Percentiles rank a stretch among this genome's conserved stretches.
Conservation (phyloP, 257 asterid species). For the Solanum pinnatisectum region DNA sequence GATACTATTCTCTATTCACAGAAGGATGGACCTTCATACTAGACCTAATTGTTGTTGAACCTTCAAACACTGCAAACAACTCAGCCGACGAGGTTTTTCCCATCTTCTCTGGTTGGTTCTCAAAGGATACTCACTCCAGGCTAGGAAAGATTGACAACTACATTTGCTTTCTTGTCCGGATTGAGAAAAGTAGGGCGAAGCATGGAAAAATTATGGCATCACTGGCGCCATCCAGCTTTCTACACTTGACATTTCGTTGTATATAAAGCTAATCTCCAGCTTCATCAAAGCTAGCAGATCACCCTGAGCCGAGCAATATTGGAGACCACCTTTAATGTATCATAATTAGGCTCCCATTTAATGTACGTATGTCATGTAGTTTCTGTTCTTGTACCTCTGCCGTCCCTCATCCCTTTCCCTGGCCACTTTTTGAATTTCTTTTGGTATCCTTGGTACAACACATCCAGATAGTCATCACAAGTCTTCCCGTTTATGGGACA, state of each 20-base stretch:
- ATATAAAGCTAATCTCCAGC: background rate
- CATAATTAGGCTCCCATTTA: background rate
- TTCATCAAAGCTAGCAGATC: background rate
- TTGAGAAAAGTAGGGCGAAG: background rate
- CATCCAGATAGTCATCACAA: background rate
- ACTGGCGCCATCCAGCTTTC: background rate
- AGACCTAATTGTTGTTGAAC: background rate
- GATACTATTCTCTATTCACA: background rate
- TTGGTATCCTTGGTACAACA: background rate
- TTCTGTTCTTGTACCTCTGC: background rate
- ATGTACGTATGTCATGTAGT: background rate
- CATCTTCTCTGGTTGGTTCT: background rate
- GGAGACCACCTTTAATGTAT: background rate
- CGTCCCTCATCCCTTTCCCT: background rate
- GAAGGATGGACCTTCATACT: background rate
- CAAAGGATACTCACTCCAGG: background rate
- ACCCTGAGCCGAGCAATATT: background rate
- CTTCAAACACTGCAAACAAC: background rate
- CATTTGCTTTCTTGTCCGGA: background rate
- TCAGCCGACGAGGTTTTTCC: background rate
- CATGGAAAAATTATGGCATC: background rate
- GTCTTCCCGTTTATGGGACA: background rate
- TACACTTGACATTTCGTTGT: background rate
- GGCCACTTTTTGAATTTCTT: background rate
- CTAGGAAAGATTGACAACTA: background rate